phyloP scores from a whole-genome alignment of 2,329 filamentous ascomycete genomes.

The Epichloe gansuensis region DNA sequence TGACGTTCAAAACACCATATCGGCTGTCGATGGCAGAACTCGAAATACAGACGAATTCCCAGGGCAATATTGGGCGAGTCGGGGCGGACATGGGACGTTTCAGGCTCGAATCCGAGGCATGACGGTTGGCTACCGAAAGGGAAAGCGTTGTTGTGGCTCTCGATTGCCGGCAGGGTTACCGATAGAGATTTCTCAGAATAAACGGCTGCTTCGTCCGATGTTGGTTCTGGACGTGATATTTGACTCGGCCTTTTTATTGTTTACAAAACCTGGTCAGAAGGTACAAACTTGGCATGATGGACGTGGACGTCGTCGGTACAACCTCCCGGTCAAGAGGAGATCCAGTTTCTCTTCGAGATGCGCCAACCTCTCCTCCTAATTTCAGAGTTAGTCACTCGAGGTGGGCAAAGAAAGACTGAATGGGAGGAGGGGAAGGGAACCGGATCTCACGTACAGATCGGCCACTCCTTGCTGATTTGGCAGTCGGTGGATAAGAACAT shows the following conservation, averaged over 20 bases:
- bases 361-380: constrained; percentile 37
- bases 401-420: too few species aligned
- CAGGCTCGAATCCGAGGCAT: constrained; percentile 16
- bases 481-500: constrained; percentile 30
- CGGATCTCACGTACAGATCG: constrained; percentile 27
- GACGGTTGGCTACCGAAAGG: constrained; percentile 12
- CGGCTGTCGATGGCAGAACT: constrained; percentile 31
- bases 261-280: constrained; percentile 16
- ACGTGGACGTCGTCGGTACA: constrained; percentile 12
- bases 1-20: constrained; percentile 34
- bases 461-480: constrained; percentile 25
- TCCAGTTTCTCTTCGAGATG: constrained; percentile 40
- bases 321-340: constrained; percentile 32
- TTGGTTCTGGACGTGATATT: constrained; percentile 14
- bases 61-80: constrained; percentile 20
- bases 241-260: constrained; percentile 14
- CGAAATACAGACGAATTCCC: constrained; percentile 28
- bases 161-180: constrained; percentile 15
- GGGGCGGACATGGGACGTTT: constrained; percentile 17
- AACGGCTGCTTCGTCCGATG: constrained; percentile 19
- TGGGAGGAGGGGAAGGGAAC: too few species aligned
- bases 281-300: constrained; percentile 6
- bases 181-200: constrained; percentile 24
- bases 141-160: constrained; percentile 10
- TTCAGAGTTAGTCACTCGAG: neutral